Evolutionary conservation across 108 stramenopile genomes (phyloP).

Genomic region (Epithemia pelagica): DNA sequence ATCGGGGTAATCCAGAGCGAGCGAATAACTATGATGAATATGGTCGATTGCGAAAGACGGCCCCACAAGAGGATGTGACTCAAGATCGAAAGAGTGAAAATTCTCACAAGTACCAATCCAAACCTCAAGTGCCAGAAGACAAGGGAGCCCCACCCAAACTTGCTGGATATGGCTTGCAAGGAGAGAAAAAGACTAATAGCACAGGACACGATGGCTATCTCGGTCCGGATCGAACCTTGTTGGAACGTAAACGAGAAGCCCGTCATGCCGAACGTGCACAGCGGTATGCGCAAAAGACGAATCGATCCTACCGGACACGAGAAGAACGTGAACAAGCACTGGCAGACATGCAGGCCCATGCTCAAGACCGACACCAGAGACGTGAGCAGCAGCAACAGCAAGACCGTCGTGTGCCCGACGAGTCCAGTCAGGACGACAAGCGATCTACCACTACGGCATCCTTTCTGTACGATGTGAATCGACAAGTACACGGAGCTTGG

Average conservation of each 20-base stretch:
- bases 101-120: no score
- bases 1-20: not conserved
- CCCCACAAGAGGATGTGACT: not conserved
- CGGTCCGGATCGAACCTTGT: conserved; percentile 48
- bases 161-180: conserved; percentile 53
- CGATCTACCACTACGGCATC: conserved; percentile 11
- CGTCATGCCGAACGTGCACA: conserved; percentile 28
- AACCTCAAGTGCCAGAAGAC: no score
- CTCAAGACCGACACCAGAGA: conserved; percentile 14
- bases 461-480: conserved; percentile 23
- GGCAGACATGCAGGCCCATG: conserved; percentile 38
- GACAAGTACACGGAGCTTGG: conserved; percentile 14
- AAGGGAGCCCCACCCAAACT: conserved; percentile 10
- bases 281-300: conserved; percentile 2
- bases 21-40: not conserved
- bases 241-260: conserved; percentile 45
- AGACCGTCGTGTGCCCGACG: not conserved
- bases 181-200: conserved; percentile 12
- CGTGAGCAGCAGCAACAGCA: not conserved
- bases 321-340: conserved; percentile 37
- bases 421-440: not conserved
- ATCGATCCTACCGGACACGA: conserved; percentile 18
- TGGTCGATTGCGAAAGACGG: not conserved
- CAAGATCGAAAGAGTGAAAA: no score
- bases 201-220: conserved; percentile 10